Base-by-base conservation (phyloP, 2,329 filamentous ascomycete species). In the Aspergillus proliferans region DNA sequence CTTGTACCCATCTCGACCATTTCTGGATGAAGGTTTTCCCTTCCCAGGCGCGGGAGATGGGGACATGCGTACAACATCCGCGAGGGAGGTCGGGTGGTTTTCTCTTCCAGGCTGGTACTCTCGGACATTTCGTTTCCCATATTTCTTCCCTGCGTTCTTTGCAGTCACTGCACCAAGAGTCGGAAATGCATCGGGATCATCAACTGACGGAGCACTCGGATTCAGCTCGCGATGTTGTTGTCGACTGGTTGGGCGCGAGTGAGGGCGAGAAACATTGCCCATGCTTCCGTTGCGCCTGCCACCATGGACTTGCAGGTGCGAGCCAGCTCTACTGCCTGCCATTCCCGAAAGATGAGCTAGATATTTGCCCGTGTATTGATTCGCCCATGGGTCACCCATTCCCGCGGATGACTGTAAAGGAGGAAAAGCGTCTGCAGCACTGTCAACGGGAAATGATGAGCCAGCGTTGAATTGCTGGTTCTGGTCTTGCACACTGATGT, bases 141-240 rank as follows among this genome's bases (percentile, higher is more conserved):
- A 88, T 63, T 95, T 95, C 72, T 96, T 96, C 47, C 82, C 84
- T 46, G 64, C 51, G 41, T 83, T 82, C 67, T 93, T 93, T 22
- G 79, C 74, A 18, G 80, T 77, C 24, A 82, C 86, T 33, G 89
- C 88, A 5, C 89, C 88, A 2, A 98, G 79, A 7, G 87, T 88
- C 6, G 93, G 93, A 61, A 98, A 98, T 0, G 92, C 93, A 62
- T 98, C 93, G 18, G 88, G 92, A 62, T 98, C 93, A 64, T 97
- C 91, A 21, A 95, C 84, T 18, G 88, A 83, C 26, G 87, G 86
- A 12, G 87, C 86, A 21, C 82, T 77, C 28, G 83, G 82, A 24
- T 82, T 82, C 12, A 77, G 66, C 28, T 82, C 78, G 41, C 81
- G 78, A 44, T 83, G 78, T 49, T 87, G 86, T 61, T 90, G 87